Conservation (phyloP, 768 basidiomycete species). For the Dioszegia crocea region DNA sequence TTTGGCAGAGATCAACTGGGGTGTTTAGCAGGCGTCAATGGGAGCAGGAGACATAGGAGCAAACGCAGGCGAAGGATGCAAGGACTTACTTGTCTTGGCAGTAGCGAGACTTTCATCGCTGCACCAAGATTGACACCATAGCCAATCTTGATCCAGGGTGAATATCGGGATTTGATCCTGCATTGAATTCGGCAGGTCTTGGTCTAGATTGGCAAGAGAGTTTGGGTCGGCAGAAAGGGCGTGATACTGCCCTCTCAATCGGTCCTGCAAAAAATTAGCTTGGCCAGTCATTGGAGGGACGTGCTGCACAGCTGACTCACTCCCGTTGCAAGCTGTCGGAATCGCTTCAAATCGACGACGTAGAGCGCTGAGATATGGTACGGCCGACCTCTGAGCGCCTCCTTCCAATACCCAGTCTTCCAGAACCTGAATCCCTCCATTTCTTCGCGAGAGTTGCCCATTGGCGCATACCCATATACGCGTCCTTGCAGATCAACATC, state of each 20-base stretch:
- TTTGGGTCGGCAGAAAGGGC: constrained; percentile 88
- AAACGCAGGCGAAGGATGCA: neutral
- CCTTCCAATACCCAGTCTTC: constrained; percentile 81
- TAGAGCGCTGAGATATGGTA: constrained; percentile 98
- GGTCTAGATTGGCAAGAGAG: constrained; percentile 90
- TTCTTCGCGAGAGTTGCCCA: constrained; percentile 90
- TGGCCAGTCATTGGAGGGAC: neutral
- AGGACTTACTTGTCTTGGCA: constrained; percentile 51
- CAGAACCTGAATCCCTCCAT: constrained; percentile 99
- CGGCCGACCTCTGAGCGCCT: constrained; percentile 73
- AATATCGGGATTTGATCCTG: constrained; percentile 87
- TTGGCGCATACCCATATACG: constrained; percentile 93
- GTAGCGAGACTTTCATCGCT: constrained; percentile 50
- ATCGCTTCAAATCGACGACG: constrained; percentile 89
- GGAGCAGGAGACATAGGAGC: neutral
- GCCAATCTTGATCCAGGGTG: constrained; percentile 86
- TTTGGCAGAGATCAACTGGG: constrained; percentile 92
- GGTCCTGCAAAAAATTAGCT: constrained; percentile 38
- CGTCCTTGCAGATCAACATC: constrained; percentile 87
- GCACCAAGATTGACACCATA: constrained; percentile 99
- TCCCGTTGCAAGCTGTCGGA: constrained; percentile 74
- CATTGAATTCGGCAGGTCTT: constrained; percentile 95
- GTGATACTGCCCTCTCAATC: constrained; percentile 71
- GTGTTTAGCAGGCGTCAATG: constrained; percentile 1
- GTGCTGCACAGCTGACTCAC: constrained; percentile 46